A percentile compares a stretch with the other conserved stretches of the same genome.
Evolutionary conservation across 306 rosid genomes (phyloP).

Genomic region (Castanopsis chinensis): DNA sequence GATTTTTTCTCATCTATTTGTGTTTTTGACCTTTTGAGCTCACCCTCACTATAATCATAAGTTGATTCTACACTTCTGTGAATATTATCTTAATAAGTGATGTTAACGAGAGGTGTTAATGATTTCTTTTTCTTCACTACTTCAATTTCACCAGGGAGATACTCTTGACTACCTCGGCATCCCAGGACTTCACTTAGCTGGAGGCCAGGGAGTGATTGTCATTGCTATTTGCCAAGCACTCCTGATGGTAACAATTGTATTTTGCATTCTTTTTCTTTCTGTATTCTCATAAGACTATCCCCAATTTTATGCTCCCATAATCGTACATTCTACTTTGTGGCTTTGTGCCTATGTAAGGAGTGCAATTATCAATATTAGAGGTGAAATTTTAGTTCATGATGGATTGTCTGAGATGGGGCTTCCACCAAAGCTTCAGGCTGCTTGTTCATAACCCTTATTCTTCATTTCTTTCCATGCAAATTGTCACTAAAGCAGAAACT

Average conservation of each 20-base stretch:
- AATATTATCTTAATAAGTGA: background rate
- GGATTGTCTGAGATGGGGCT: background rate
- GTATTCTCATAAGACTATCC: slow-evolving; percentile 11
- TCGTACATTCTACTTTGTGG: background rate
- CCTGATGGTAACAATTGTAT: slow-evolving; percentile 64
- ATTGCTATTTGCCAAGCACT: slow-evolving; percentile 93
- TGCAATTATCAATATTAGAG: slow-evolving; percentile 13
- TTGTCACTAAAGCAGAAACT: background rate
- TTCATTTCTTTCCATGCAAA: background rate
- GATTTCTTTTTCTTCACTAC: slow-evolving; percentile 9
- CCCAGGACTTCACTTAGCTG: slow-evolving; percentile 92
- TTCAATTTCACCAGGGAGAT: slow-evolving; percentile 66
- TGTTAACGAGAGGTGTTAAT: background rate
- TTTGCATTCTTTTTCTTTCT: background rate
- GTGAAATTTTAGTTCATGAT: slow-evolving; percentile 1
- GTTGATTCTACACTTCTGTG: background rate
- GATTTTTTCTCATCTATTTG: background rate
- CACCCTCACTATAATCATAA: background rate
- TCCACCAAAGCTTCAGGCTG: background rate
- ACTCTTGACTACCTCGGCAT: slow-evolving; percentile 92
- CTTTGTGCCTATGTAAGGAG: slow-evolving; percentile 8
- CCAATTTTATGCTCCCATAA: slow-evolving; percentile 11
- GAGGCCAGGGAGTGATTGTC: slow-evolving; percentile 92
- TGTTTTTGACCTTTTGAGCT: background rate
- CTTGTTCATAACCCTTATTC: background rate